Evolutionary conservation across 2,329 filamentous ascomycete genomes (phyloP).

Genomic region (Talaromyces sp.): DNA sequence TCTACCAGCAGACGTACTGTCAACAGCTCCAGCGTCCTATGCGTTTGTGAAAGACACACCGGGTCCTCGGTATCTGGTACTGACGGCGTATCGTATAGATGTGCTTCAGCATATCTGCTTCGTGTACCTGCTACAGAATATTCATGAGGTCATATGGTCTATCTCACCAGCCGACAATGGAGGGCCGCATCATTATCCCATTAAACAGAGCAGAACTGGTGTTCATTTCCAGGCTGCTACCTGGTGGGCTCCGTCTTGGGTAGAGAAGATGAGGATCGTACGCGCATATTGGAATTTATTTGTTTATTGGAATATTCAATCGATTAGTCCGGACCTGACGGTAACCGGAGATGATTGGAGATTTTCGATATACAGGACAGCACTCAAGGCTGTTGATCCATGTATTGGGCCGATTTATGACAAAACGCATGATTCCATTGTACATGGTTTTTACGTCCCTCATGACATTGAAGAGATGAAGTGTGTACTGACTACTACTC

Average conservation of each 20-base stretch:
- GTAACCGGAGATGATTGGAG: neutral
- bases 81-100: conserved; percentile 12
- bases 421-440: neutral
- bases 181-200: neutral
- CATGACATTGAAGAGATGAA: conserved; percentile 16
- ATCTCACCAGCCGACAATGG: neutral
- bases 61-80: conserved; percentile 12
- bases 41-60: conserved; percentile 10
- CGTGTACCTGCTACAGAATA: conserved; percentile 13
- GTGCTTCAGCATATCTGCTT: conserved; percentile 13
- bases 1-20: neutral
- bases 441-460: neutral
- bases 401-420: neutral
- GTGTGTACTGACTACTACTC: conserved; percentile 12
- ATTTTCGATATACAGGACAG: neutral
- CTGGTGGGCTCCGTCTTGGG: conserved; percentile 8
- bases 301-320: conserved; percentile 9
- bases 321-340: neutral
- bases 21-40: conserved; percentile 6
- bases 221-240: neutral
- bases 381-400: neutral
- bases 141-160: conserved; percentile 13
- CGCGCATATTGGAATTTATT: conserved; percentile 15
- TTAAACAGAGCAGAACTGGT: conserved; percentile 3
- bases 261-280: conserved; percentile 6